phyloP scores from a whole-genome alignment of 129 eudicot genomes.

The Centaurea solstitialis region DNA sequence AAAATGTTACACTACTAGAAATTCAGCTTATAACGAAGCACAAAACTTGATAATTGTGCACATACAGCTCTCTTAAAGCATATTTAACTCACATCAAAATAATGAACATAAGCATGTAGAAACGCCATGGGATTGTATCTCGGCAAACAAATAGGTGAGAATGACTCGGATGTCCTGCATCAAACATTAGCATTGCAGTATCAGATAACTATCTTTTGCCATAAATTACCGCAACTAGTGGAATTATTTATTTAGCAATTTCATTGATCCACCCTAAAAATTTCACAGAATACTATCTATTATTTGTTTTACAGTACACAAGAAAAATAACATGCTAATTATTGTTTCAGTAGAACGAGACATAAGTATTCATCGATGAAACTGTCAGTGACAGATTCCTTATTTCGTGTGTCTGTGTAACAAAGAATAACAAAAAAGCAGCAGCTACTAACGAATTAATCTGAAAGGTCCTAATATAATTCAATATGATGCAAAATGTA shows the following conservation, averaged over 20 bases:
- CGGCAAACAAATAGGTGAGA: conserved; percentile 96
- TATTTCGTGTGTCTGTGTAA: not conserved
- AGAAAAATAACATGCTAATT: not conserved
- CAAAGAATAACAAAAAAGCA: not conserved
- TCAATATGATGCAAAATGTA: not conserved
- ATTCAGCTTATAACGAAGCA: conserved; percentile 8
- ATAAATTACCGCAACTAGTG: not conserved
- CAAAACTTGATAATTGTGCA: not conserved
- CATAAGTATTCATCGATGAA: not conserved
- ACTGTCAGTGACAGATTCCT: not conserved
- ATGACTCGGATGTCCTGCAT: conserved; percentile 96
- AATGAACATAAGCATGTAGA: conserved; percentile 87
- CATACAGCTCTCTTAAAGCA: not conserved
- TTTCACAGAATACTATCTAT: not conserved
- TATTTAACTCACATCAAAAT: conserved; percentile 73
- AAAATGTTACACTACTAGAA: not conserved
- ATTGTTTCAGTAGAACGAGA: not conserved
- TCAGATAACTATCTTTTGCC: not conserved
- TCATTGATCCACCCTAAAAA: not conserved
- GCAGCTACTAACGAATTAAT: not conserved
- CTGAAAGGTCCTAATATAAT: not conserved
- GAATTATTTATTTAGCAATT: not conserved
- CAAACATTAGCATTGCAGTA: conserved; percentile 7
- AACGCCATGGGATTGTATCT: conserved; percentile 97
- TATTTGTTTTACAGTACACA: not conserved